Base-by-base conservation (phyloP, 2,329 filamentous ascomycete species). In the Alternaria triticina region DNA sequence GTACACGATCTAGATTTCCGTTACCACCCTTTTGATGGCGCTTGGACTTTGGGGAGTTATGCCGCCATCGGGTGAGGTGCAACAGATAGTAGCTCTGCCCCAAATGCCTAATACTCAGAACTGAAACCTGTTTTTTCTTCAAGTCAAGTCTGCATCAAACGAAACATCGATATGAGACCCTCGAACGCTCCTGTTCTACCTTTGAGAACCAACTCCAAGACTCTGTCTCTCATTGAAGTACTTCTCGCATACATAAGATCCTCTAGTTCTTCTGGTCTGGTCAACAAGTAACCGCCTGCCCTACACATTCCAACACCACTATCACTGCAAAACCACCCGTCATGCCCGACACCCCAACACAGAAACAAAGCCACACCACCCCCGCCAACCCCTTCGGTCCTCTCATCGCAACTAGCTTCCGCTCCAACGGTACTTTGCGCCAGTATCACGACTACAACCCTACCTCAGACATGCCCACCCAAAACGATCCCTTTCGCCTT, bases 1-100 rank as follows among this genome's bases (percentile, higher is more conserved):
- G 46, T 74, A 75, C 40, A 74, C 70, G 1, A 72, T 66, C 36
- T 74, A 54, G 36, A 54, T 9, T n/a, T 5, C 10, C 36, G 23
- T 30, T 50, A 2, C 22, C 3, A 9, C 11, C 7, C 23, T 10
- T 6, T 7, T 2, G 15, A 4, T 3, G 44, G 23, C 22, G 8
- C 13, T 46, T 4, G 8, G 2, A 9, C 5, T 8, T 25, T 27
- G 27, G 27, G 28, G 11, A 5, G 11, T 30, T 6, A 0, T 30
- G 11, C 28, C 2, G 28, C 2, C 5, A 30, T 12, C 11, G 5
- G 8, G 23, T 15, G 23, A 17, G 23, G 12, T 17, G 5, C 40
- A 10, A 17, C 27, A 28, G n/a, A 10, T 20, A 2, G n/a, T 49
- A 17, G 15, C 9, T 5, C 3, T 28, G 4, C 5, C 11, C 9